Evolutionary conservation across 768 basidiomycete species (phyloP), one percentile per base, ranked within the genome.

Genomic region (Filobasidium floriforme): DNA sequence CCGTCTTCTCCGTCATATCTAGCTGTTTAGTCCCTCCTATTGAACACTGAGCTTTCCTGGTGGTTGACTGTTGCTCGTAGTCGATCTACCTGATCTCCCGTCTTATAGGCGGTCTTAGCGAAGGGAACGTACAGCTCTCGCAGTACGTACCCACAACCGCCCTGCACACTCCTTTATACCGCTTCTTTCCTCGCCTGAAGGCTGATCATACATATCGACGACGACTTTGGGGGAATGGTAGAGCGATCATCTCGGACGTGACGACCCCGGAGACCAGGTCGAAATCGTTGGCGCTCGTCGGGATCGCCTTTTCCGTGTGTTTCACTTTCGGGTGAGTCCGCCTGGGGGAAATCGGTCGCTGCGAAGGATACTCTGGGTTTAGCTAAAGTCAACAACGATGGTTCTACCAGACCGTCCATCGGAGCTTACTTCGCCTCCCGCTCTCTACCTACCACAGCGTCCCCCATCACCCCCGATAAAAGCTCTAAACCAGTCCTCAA

Each of bases 121-220:
- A 99, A 81, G 94, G 94, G 54, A 99, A 99, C 74, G 94, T 98
- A 12, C 94, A 99, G 76, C 82, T 99, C 54, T 89, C 90, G 55
- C 92, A 92, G 92, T 92, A 74, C 71, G 88, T 83, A 28, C n/a
- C 26, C 9, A n/a, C 19, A 68, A 49, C 18, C 3, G 5, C 46
- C 46, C 22, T 3, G 5, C 15, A 3, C 46, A 49, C 46, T 12
- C 46, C 46, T 22, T 37, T 37, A 28, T 51, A 59, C 22, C 29
- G 18, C 22, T 19, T 49, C 29, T 66, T 12, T 62, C 41, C 19
- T n/a, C 15, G 26, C 41, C 37, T 26, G 11, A 26, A 19, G 29
- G 29, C 62, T 22, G 7, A 41, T 7, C n/a, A 57, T 51, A n/a
- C n/a, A n/a, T n/a, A n/a, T n/a, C n/a, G n/a, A n/a, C 43, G 29